These are phyloP conservation scores for Symbiodinium pilosum DNA, from an alignment of 73 alveolate genomes.

Conservation along the genomic window DNA sequence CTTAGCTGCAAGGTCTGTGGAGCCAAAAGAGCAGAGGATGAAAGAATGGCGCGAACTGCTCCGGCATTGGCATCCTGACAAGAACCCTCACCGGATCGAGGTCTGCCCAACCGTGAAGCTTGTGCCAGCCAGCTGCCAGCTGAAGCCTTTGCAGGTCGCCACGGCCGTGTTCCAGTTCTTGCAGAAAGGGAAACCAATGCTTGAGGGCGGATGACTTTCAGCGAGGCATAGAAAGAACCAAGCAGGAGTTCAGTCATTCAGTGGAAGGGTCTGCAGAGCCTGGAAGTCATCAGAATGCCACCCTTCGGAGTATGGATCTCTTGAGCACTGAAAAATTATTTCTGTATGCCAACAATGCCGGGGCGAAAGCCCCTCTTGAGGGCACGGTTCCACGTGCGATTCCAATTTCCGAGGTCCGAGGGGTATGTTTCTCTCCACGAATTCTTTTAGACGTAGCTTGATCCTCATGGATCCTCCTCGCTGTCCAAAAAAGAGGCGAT, in stretches of 20 bases:
- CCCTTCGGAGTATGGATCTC: neutral
- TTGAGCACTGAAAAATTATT: neutral
- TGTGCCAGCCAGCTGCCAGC: neutral
- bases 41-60: constrained; percentile 87
- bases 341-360: neutral
- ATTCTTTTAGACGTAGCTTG: too few species aligned
- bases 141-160: constrained; percentile 42
- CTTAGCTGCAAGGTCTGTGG: constrained; percentile 23
- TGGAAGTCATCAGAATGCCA: neutral
- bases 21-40: constrained; percentile 82
- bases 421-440: too few species aligned
- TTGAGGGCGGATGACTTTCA: constrained; percentile 25
- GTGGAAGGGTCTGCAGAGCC: neutral
- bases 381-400: too few species aligned
- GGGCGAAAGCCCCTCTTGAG: too few species aligned
- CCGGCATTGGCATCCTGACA: constrained; percentile 94
- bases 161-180: constrained; percentile 94
- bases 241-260: neutral
- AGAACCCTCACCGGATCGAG: constrained; percentile 78
- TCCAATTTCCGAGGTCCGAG: too few species aligned
- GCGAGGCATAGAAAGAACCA: neutral
- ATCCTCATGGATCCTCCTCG: too few species aligned
- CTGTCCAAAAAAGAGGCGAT: too few species aligned
- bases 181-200: constrained; percentile 94
- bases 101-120: neutral